phyloP scores from a whole-genome alignment of 208 protist genomes.

The Wallacemonas collosoma region DNA sequence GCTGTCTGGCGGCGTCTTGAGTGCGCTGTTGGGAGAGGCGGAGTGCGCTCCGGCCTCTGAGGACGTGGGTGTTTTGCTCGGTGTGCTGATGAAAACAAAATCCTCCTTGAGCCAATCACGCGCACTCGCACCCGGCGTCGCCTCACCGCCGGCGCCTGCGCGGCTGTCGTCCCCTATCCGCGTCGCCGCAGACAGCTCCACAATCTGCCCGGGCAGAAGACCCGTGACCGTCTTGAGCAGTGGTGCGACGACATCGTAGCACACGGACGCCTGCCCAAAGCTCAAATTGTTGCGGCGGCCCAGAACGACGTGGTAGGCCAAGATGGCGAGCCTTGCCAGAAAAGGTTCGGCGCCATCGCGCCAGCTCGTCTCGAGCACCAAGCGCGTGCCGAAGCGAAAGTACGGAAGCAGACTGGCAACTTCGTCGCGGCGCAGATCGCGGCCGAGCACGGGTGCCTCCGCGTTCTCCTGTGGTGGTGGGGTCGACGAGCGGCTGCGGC shows the following conservation, averaged over 20 bases:
- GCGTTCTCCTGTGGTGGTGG: not conserved
- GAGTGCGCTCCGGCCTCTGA: not conserved
- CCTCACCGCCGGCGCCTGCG: not conserved
- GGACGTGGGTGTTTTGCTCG: not conserved
- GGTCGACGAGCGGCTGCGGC: not conserved
- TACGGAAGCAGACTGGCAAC: slow-evolving; percentile 63
- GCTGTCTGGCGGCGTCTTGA: not conserved
- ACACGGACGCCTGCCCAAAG: slow-evolving; percentile 80
- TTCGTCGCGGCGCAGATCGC: slow-evolving; percentile 70
- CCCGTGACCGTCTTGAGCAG: slow-evolving; percentile 33
- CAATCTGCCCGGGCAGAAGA: slow-evolving; percentile 25
- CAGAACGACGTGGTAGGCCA: slow-evolving; percentile 73
- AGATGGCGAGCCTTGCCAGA: slow-evolving; percentile 53
- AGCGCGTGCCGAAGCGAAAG: slow-evolving; percentile 74
- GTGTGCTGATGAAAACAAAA: slow-evolving; percentile 19
- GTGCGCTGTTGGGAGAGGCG: not conserved
- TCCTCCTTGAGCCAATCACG: slow-evolving; percentile 12
- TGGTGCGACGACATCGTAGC: slow-evolving; percentile 70
- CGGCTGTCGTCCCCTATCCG: not conserved
- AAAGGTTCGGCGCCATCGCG: slow-evolving; percentile 58
- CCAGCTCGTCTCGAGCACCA: slow-evolving; percentile 70
- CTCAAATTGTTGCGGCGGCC: slow-evolving; percentile 61
- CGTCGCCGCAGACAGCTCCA: not conserved
- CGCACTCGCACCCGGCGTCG: not conserved
- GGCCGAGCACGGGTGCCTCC: slow-evolving; percentile 50